phyloP scores from a whole-genome alignment of 129 eudicot genomes.

The Helichrysum umbraculigerum region DNA sequence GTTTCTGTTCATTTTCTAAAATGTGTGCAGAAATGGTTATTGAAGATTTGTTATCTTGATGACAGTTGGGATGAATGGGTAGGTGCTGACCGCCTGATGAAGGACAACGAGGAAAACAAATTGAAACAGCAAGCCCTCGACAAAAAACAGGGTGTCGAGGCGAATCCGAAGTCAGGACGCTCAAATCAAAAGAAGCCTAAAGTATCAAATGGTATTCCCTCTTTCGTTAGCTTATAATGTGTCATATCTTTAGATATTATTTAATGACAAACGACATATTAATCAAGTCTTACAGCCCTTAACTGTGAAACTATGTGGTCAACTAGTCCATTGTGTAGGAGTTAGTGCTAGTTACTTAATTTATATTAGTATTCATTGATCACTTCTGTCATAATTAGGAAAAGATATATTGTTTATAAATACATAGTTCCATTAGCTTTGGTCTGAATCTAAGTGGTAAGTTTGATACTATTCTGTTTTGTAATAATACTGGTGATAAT shows the following conservation, averaged over 20 bases:
- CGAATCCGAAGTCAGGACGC: conserved; percentile 58
- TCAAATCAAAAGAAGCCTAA: conserved; percentile 60
- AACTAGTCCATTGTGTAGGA: conserved; percentile 4
- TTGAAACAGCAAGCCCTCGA: conserved; percentile 64
- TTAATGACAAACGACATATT: neutral
- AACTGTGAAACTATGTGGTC: neutral
- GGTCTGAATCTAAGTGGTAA: conserved; percentile 4
- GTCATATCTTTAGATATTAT: neutral
- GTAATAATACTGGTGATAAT: neutral
- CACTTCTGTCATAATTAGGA: neutral
- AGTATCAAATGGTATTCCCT: conserved; percentile 51
- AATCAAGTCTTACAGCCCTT: neutral
- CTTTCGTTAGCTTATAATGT: conserved; percentile 10
- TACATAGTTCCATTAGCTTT: neutral
- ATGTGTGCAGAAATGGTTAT: conserved; percentile 11
- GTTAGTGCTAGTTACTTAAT: conserved; percentile 5
- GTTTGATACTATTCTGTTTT: conserved; percentile 10
- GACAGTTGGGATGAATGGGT: conserved; percentile 99
- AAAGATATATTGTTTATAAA: too few species aligned
- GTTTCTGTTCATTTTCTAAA: conserved; percentile 6
- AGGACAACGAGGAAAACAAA: conserved; percentile 62
- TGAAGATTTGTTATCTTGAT: conserved; percentile 33
- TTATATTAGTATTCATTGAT: too few species aligned
- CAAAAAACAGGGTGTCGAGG: conserved; percentile 63
- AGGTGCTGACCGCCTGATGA: conserved; percentile 67